Base-by-base conservation (phyloP, 257 asterid species). In the Misopates orontium region DNA sequence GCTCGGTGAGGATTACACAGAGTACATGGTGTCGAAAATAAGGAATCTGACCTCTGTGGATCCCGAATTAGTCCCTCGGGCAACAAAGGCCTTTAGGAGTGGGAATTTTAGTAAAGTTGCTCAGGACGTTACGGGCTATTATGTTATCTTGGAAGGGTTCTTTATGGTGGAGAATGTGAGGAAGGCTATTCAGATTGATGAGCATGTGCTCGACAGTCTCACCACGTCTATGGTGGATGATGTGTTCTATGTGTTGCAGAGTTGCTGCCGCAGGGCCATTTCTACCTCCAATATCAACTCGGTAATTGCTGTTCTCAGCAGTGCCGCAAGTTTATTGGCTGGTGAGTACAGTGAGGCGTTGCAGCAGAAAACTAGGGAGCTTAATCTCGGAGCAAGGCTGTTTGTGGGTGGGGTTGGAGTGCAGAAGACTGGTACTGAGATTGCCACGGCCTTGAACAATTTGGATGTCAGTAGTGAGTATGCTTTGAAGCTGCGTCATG, bases 191-290 rank as follows among this genome's bases (percentile, higher is more conserved):
- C 81, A 82, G 76, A 87, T 90, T 56, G 92, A 93, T 72, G 95
- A 93, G 82, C 96, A 87, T 25, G 97, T 90, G 60, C 75, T 84
- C 17, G 96, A 93, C 74, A 84, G 96, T 76, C 95, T 93, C 61
- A 93, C 96, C 21, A 93, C 97, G 6, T 93, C 97, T 48, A 84
- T 93, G 99, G 97, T 90, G 78, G 97, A 93, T 79, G 99, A 93
- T 57, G 96, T 87, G 70, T 93, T 93, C 51, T 93, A 90, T 64
- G 97, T 93, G 77, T 72, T 93, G 76, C 99, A 93, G 84, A 93
- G 95, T 74, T 93, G 99, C 78, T 93, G 96, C 67, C 79, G 94
- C 31, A 83, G 97, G 83, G 87, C 97, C 13, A 79, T 93, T 67
- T 87, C 96, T 24, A 93, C 97, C 62, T 83, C 90, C 57, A 90